A percentile compares a stretch with the other conserved stretches of the same genome.
Evolutionary conservation across 495 filamentous ascomycete genomes (phyloP).

Genomic region (Lepraria neglecta): DNA sequence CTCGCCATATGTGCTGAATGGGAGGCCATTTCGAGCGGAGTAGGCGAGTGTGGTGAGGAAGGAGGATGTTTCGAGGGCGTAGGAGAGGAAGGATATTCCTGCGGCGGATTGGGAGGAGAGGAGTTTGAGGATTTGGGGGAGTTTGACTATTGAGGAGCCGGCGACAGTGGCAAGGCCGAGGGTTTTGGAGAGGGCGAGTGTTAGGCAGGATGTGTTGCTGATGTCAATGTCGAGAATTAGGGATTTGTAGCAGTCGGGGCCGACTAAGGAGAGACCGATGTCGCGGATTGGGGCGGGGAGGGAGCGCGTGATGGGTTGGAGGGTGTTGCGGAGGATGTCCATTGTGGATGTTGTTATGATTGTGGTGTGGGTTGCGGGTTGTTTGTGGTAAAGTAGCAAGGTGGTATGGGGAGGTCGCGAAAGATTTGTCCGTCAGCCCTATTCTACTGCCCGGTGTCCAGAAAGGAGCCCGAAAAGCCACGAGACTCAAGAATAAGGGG

Average conservation of each 20-base stretch:
- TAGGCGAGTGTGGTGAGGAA: constrained; percentile 85
- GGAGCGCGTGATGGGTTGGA: constrained; percentile 72
- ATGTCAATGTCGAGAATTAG: constrained; percentile 76
- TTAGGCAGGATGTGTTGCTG: constrained; percentile 65
- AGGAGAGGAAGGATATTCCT: constrained; percentile 82
- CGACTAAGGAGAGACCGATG: constrained; percentile 71
- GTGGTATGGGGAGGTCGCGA: not conserved
- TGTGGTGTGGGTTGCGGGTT: not conserved
- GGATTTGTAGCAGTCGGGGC: constrained; percentile 72
- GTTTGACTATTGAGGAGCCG: constrained; percentile 83
- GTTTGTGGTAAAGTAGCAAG: not conserved
- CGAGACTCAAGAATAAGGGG: no score
- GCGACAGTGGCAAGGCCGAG: constrained; percentile 89
- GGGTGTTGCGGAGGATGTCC: constrained; percentile 54
- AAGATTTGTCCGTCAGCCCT: not conserved
- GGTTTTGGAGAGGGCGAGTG: constrained; percentile 81
- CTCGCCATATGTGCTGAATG: constrained; percentile 95
- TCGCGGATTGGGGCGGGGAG: constrained; percentile 73
- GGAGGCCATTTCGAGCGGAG: constrained; percentile 81
- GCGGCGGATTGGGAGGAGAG: constrained; percentile 67
- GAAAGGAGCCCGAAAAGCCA: no score
- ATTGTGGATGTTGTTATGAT: constrained; percentile 5
- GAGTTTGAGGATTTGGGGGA: constrained; percentile 92
- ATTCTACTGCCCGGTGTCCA: not conserved
- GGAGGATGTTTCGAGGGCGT: constrained; percentile 79